A percentile compares a stretch with the other conserved stretches of the same genome.
Evolutionary conservation across 768 basidiomycete genomes (phyloP).

Genomic region (Vararia minispora): DNA sequence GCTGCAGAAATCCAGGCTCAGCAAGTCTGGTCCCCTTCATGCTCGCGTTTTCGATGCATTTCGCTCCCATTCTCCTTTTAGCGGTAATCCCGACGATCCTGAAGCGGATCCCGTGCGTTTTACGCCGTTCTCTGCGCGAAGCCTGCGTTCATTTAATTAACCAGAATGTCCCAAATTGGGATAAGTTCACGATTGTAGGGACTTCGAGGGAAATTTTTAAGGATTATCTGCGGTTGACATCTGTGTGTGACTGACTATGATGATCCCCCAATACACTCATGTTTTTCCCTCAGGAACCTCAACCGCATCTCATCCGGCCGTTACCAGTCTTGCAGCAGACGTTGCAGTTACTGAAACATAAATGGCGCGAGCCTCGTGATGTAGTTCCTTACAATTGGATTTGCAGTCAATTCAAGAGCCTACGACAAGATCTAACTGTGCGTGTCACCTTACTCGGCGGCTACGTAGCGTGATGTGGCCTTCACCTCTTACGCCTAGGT

Average conservation of each 20-base stretch:
- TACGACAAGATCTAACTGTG: conserved; percentile 96
- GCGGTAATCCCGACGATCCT: conserved; percentile 49
- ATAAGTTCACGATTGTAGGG: conserved; percentile 90
- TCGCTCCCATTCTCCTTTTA: conserved; percentile 37
- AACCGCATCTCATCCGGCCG: conserved; percentile 89
- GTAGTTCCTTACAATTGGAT: conserved; percentile 79
- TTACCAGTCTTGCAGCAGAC: conserved; percentile 77
- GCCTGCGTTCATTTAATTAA: background rate
- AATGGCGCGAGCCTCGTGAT: conserved; percentile 82
- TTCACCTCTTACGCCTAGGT: conserved; percentile 42
- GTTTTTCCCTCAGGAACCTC: conserved; percentile 69
- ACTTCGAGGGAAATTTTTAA: conserved; percentile 87
- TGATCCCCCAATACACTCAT: background rate
- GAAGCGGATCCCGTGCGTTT: conserved; percentile 58
- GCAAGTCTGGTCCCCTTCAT: conserved; percentile 31
- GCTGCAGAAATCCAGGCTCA: conserved; percentile 42
- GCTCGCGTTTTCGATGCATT: conserved; percentile 36
- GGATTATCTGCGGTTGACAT: conserved; percentile 89
- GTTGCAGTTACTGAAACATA: conserved; percentile 72
- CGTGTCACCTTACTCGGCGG: conserved; percentile 23
- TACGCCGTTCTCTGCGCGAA: conserved; percentile 7
- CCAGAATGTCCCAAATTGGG: conserved; percentile 96
- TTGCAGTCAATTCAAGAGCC: conserved; percentile 95
- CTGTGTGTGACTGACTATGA: conserved; percentile 34
- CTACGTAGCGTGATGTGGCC: conserved; percentile 1